phyloP scores from a whole-genome alignment of 495 filamentous ascomycete species.

The Xanthoparmelia taractica region DNA sequence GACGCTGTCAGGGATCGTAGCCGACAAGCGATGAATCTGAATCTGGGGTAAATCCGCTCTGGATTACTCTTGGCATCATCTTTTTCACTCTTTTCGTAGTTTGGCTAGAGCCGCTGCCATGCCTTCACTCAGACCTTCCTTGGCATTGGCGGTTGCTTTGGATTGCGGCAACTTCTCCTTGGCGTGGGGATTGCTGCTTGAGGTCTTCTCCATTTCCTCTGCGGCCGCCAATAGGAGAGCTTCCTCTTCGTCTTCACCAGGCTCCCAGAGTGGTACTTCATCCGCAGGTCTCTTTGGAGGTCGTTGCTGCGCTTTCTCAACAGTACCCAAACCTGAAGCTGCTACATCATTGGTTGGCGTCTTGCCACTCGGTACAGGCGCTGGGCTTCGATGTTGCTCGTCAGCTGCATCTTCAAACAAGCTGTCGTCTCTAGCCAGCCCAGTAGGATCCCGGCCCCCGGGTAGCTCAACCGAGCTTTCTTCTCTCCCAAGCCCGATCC shows the following conservation, averaged over 20 bases:
- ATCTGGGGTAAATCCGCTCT: background rate
- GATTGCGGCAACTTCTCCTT: background rate
- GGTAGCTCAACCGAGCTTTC: conserved; percentile 24
- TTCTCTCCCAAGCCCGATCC: conserved; percentile 29
- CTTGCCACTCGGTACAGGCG: conserved; percentile 35
- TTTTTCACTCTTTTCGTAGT: conserved; percentile 34
- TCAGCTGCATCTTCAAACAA: conserved; percentile 26
- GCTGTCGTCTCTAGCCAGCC: conserved; percentile 21
- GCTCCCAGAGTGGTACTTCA: conserved; percentile 26
- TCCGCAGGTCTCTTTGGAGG: conserved; percentile 28
- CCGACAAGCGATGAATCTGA: background rate
- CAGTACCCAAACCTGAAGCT: conserved; percentile 13
- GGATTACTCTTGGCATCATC: background rate
- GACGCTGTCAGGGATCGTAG: background rate
- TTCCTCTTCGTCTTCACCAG: conserved; percentile 36
- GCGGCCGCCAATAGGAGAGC: conserved; percentile 36
- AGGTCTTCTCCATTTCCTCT: conserved; percentile 30
- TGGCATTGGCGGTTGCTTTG: conserved; percentile 24
- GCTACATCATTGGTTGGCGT: conserved; percentile 33
- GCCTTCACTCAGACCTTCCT: conserved; percentile 42
- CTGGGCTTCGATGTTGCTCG: conserved; percentile 23
- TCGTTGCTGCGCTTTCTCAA: conserved; percentile 26
- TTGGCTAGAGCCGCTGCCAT: conserved; percentile 52
- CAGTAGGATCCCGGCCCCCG: conserved; percentile 26
- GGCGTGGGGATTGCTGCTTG: background rate